A percentile compares a stretch with the other conserved stretches of the same genome.
These are phyloP conservation scores for Tolypocladium capitatum DNA, from an alignment of 2,329 filamentous ascomycete genomes.

Conservation along the genomic window DNA sequence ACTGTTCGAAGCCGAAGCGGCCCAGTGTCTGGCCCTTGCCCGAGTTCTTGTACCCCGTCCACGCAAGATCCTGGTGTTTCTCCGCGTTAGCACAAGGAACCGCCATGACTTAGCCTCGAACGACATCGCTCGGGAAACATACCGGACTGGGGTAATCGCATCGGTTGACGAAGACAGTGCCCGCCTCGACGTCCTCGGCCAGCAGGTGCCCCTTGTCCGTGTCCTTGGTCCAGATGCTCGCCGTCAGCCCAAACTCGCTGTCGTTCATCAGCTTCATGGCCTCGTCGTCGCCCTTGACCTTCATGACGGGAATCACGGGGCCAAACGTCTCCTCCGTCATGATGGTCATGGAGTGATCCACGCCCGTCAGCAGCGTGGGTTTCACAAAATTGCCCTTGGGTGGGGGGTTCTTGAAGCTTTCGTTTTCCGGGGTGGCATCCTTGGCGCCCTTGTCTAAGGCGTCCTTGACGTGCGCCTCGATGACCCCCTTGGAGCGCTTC, in stretches of 20 bases:
- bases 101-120: not conserved
- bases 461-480: slow-evolving; percentile 68
- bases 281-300: slow-evolving; percentile 68
- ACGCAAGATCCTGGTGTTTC: slow-evolving; percentile 62
- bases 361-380: slow-evolving; percentile 68
- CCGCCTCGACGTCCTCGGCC: slow-evolving; percentile 71
- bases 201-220: slow-evolving; percentile 60
- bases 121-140: slow-evolving; percentile 27
- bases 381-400: slow-evolving; percentile 77
- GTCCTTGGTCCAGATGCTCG: slow-evolving; percentile 96
- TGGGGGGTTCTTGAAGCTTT: slow-evolving; percentile 59
- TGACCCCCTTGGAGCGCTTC: slow-evolving; percentile 60
- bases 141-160: slow-evolving; percentile 86
- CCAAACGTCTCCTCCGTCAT: slow-evolving; percentile 96
- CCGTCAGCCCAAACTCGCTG: slow-evolving; percentile 84
- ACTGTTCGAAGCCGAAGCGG: slow-evolving; percentile 85
- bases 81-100: slow-evolving; percentile 2
- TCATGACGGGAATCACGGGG: slow-evolving; percentile 81
- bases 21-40: slow-evolving; percentile 85
- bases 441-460: slow-evolving; percentile 73
- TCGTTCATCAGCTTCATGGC: slow-evolving; percentile 85
- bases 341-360: slow-evolving; percentile 70
- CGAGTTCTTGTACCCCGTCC: slow-evolving; percentile 96
- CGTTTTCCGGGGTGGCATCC: slow-evolving; percentile 72
- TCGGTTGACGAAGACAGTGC: slow-evolving; percentile 91